Conservation (phyloP, 2,329 filamentous ascomycete species). For the Basipetospora chlamydospora region DNA sequence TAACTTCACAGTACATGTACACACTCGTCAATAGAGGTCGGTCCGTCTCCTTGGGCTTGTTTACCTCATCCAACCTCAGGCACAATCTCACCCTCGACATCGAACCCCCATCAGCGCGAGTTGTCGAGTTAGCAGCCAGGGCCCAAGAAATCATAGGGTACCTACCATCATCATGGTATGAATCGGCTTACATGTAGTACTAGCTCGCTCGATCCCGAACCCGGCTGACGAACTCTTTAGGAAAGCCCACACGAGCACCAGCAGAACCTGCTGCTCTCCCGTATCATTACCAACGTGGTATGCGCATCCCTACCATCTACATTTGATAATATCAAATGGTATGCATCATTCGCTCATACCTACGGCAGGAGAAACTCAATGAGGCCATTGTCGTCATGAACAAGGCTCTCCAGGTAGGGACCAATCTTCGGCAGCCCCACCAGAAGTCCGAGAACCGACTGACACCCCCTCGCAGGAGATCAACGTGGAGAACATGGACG, state of each 20-base stretch:
- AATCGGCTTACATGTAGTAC: too few species aligned
- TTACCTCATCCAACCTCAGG: too few species aligned
- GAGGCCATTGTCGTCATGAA: conserved; percentile 88
- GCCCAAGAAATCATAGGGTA: too few species aligned
- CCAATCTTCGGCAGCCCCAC: neutral
- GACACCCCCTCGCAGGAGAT: conserved; percentile 53
- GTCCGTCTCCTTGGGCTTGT: too few species aligned
- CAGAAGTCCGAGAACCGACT: neutral
- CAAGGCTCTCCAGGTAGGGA: conserved; percentile 63
- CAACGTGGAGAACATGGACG: conserved; percentile 98
- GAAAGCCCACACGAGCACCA: conserved; percentile 97
- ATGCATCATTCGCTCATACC: conserved; percentile 10
- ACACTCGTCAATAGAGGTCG: too few species aligned
- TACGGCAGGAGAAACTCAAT: conserved; percentile 78
- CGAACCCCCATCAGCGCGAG: neutral
- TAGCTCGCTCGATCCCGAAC: too few species aligned
- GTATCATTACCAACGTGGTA: conserved; percentile 96
- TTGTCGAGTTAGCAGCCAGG: too few species aligned
- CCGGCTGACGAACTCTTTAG: conserved; percentile 24
- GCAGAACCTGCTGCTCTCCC: conserved; percentile 81
- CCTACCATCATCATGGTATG: conserved; percentile 6
- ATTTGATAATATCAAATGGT: too few species aligned
- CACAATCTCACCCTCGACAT: too few species aligned
- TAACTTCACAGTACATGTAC: too few species aligned
- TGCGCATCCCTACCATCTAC: conserved; percentile 19